phyloP scores from a whole-genome alignment of 768 basidiomycete genomes.

The Collybia sordida region DNA sequence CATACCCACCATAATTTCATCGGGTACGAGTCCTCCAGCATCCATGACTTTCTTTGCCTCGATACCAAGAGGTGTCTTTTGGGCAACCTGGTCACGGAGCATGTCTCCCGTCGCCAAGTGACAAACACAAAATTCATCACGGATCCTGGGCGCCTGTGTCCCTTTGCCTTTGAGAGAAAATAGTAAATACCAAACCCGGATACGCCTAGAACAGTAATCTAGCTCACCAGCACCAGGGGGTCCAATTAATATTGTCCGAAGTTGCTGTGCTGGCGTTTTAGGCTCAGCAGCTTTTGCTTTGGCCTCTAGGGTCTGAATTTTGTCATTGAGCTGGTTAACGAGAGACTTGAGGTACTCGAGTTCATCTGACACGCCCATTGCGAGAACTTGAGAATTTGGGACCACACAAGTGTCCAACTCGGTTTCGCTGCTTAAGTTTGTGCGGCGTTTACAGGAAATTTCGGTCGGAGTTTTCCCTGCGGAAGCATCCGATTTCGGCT shows the following conservation, averaged over 20 bases:
- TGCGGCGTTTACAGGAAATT: conserved; percentile 14
- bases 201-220: not conserved
- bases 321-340: conserved; percentile 86
- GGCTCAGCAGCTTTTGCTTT: conserved; percentile 51
- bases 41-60: conserved; percentile 99
- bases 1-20: conserved; percentile 98
- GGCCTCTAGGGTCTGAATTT: conserved; percentile 79
- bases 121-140: conserved; percentile 92
- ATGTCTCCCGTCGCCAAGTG: conserved; percentile 99
- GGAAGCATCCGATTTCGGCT: conserved; percentile 12
- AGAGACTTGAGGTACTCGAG: conserved; percentile 94
- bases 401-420: conserved; percentile 8
- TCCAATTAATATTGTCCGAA: conserved; percentile 90
- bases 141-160: conserved; percentile 94
- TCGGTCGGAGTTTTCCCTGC: conserved; percentile 28
- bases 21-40: conserved; percentile 88
- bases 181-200: not conserved
- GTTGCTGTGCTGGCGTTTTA: conserved; percentile 70
- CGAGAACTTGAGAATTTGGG: conserved; percentile 12
- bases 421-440: conserved; percentile 21
- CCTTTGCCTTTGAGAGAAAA: conserved; percentile 77
- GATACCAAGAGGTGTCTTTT: conserved; percentile 85
- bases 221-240: conserved; percentile 93
- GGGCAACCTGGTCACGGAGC: conserved; percentile 89
- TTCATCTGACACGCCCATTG: conserved; percentile 72